Evolutionary conservation across 495 filamentous ascomycete genomes (phyloP).

Genomic region (Tuber microsphaerosporum): DNA sequence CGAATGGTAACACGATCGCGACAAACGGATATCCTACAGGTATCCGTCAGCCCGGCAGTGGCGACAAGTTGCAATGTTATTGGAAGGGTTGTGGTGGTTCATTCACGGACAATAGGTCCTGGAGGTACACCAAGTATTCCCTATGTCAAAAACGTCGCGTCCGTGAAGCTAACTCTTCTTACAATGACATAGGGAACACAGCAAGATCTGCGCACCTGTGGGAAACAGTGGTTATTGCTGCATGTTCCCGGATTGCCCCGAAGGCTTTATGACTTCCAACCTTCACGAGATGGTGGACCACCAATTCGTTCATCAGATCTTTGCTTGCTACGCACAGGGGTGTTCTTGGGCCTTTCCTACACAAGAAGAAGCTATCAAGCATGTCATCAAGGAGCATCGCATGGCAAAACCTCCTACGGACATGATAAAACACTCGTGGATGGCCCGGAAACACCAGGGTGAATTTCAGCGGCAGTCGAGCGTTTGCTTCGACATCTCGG

Average conservation of each 20-base stretch:
- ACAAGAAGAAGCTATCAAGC: conserved; percentile 26
- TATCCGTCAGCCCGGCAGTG: not conserved
- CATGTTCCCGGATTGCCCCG: conserved; percentile 20
- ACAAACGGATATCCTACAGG: not conserved
- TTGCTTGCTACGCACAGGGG: conserved; percentile 12
- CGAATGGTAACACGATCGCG: not conserved
- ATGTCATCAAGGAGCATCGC: conserved; percentile 20
- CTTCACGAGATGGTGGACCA: conserved; percentile 22
- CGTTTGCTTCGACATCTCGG: conserved; percentile 18
- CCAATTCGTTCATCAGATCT: conserved; percentile 24
- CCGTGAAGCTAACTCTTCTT: not conserved
- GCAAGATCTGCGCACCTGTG: conserved; percentile 5
- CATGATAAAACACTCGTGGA: conserved; percentile 16
- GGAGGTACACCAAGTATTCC: conserved; percentile 19
- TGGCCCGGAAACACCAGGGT: not conserved
- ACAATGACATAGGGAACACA: conserved; percentile 21
- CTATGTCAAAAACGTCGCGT: not conserved
- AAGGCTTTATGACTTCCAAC: conserved; percentile 12
- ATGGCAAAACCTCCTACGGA: conserved; percentile 15
- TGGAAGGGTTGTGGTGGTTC: conserved; percentile 17
- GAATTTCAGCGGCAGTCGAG: conserved; percentile 9
- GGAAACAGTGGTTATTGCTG: conserved; percentile 20
- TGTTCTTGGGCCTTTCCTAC: conserved; percentile 19
- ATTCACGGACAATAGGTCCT: conserved; percentile 22
- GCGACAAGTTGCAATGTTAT: conserved; percentile 21